These are phyloP conservation scores for Lepidium aucheri DNA, from an alignment of 345 rosid species.

Conservation along the genomic window DNA sequence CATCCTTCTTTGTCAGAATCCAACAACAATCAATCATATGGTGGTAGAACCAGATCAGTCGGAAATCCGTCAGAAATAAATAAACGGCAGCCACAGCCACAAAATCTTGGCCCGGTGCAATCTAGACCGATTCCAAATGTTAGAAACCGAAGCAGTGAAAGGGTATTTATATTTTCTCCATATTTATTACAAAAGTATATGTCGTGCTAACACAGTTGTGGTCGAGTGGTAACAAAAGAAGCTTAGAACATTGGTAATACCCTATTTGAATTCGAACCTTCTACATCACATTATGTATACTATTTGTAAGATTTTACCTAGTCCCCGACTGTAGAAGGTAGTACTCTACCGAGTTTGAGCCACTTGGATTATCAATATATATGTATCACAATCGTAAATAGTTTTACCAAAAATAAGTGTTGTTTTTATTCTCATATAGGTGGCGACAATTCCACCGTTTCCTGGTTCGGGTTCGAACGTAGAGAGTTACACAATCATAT, in stretches of 20 bases:
- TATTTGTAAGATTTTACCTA: no score
- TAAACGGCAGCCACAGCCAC: not conserved
- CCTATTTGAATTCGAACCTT: no score
- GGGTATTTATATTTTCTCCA: not conserved
- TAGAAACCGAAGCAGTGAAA: constrained; percentile 16
- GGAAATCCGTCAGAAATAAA: not conserved
- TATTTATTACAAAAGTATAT: not conserved
- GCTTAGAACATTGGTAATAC: no score
- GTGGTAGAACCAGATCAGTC: not conserved
- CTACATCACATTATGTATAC: no score
- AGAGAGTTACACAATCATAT: constrained; percentile 23
- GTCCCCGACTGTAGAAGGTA: no score
- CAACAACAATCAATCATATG: constrained; percentile 5
- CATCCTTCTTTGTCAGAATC: not conserved
- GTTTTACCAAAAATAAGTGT: not conserved
- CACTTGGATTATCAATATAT: no score
- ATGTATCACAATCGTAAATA: not conserved
- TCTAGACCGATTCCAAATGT: constrained; percentile 13
- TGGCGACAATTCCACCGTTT: constrained; percentile 19
- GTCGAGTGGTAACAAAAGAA: no score
- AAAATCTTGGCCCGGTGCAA: not conserved
- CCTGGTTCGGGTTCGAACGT: constrained; percentile 15
- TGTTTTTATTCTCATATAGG: not conserved
- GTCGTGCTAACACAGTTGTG: no score
- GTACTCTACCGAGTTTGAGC: no score